Conservation (phyloP, 768 basidiomycete species). For the Boletus huronensis region DNA sequence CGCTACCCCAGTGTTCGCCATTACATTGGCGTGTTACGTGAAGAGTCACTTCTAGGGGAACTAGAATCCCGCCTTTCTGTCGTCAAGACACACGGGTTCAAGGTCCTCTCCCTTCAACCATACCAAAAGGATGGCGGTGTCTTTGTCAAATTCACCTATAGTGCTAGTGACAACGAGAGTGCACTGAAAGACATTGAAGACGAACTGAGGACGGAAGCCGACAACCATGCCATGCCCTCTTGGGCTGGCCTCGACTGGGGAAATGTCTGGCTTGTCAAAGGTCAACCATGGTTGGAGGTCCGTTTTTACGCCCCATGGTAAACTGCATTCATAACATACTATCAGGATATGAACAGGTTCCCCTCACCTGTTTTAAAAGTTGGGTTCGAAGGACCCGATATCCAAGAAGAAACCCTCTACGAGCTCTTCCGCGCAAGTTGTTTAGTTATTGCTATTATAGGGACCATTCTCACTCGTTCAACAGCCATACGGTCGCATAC, state of each 20-base stretch:
- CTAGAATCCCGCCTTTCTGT: conserved; percentile 48
- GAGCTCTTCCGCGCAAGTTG: conserved; percentile 66
- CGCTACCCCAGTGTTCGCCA: conserved; percentile 53
- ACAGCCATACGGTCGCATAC: conserved; percentile 81
- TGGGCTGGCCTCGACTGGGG: conserved; percentile 56
- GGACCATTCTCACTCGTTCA: conserved; percentile 2
- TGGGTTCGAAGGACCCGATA: conserved; percentile 86
- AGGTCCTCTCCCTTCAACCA: conserved; percentile 59
- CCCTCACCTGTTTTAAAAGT: conserved; percentile 70
- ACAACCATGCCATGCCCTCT: conserved; percentile 52
- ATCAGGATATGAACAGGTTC: conserved; percentile 81
- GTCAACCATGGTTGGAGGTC: conserved; percentile 80
- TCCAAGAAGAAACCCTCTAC: conserved; percentile 77
- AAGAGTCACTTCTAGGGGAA: conserved; percentile 51
- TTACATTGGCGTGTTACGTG: conserved; percentile 57
- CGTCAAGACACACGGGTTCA: conserved; percentile 56
- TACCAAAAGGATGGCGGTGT: conserved; percentile 82
- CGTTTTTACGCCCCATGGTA: conserved; percentile 4
- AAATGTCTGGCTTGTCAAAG: conserved; percentile 69
- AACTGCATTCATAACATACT: neutral
- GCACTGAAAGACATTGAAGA: conserved; percentile 48
- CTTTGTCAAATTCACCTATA: conserved; percentile 72
- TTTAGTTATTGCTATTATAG: neutral
- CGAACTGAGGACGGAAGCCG: conserved; percentile 42
- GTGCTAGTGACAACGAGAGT: conserved; percentile 33